Evolutionary conservation across 441 rosid species (phyloP), one percentile per base, ranked within the genome.

Genomic region (Biscutella laevigata): DNA sequence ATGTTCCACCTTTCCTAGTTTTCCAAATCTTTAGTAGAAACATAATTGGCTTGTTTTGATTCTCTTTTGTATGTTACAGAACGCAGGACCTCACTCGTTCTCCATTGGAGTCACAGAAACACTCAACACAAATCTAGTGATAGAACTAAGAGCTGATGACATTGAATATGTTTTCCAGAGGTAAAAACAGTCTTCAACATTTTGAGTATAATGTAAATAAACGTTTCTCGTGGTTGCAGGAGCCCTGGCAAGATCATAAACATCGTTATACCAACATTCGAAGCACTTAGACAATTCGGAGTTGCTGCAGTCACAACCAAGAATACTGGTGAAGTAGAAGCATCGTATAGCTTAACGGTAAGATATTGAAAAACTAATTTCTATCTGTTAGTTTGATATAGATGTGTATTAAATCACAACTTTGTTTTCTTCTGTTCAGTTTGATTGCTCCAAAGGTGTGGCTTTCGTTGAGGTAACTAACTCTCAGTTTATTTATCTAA

Each of bases 111-210:
- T 92, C 64, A 86, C 85, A 3, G 97, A 92, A 78, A 84, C 77
- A 62, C 86, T 88, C 16, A 86, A 84, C 54, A 79, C 99, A 58
- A 88, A 88, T 66, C 75, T 88, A 25, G 35, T 88, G 78, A 66
- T 87, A 38, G 99, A 92, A 69, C 73, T 84, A 56, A 74, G 76
- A 21, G 97, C 99, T 37, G 99, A 92, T 70, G 99, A 88, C 72
- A 86, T 88, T 29, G 97, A 86, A 79, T 92, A 77, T 41, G 95
- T 92, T n/a, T 88, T 68, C 71, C 99, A 88, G 57, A 92, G 88
- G 96, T 81, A 30, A 27, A 58, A 41, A 40, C 27, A 10, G 13
- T 17, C 10, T 6, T 9, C 6, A 6, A 34, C 16, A 0, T 3
- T 41, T 6, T 50, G 27, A 36, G 61, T 58, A 11, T 40, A 13